Percentiles rank a stretch among this genome's conserved stretches.
phyloP scores from a whole-genome alignment of 805 yeast species.

The Citeromyces matritensis region DNA sequence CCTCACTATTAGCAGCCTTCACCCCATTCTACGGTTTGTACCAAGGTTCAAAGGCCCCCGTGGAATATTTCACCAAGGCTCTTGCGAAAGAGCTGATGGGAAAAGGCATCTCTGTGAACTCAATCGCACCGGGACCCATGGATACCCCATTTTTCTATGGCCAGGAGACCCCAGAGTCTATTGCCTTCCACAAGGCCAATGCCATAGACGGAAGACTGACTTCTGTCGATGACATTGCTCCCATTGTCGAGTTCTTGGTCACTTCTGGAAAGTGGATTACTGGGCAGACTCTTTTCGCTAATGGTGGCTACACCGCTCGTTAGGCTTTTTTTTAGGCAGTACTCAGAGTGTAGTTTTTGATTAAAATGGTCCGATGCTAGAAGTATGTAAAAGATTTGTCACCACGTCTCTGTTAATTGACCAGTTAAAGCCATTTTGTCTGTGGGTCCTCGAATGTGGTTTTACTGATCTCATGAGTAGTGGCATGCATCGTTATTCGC shows the following conservation, averaged over 20 bases:
- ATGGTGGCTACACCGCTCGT: constrained; percentile 55
- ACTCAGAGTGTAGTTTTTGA: not conserved
- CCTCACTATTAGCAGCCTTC: constrained; percentile 54
- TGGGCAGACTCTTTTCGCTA: constrained; percentile 53
- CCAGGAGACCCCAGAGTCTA: constrained; percentile 36
- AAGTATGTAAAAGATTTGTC: no score
- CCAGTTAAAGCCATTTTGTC: no score
- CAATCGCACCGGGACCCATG: constrained; percentile 56
- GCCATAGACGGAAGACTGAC: constrained; percentile 36
- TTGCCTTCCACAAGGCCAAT: constrained; percentile 39
- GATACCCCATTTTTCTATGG: constrained; percentile 52
- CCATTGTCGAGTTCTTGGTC: constrained; percentile 42
- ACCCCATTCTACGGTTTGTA: constrained; percentile 34
- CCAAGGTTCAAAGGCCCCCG: constrained; percentile 45
- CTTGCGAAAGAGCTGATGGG: constrained; percentile 36
- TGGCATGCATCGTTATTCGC: no score
- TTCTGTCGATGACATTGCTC: constrained; percentile 44
- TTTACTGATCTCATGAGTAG: no score
- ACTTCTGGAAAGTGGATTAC: constrained; percentile 58
- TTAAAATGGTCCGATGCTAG: no score
- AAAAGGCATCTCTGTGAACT: constrained; percentile 32
- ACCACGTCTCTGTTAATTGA: no score
- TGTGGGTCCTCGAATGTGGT: no score
- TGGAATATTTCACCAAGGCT: constrained; percentile 34
- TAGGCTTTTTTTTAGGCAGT: constrained; percentile 6